Base-by-base conservation (phyloP, 2,329 filamentous ascomycete genomes). In the Arthroderma uncinatum region DNA sequence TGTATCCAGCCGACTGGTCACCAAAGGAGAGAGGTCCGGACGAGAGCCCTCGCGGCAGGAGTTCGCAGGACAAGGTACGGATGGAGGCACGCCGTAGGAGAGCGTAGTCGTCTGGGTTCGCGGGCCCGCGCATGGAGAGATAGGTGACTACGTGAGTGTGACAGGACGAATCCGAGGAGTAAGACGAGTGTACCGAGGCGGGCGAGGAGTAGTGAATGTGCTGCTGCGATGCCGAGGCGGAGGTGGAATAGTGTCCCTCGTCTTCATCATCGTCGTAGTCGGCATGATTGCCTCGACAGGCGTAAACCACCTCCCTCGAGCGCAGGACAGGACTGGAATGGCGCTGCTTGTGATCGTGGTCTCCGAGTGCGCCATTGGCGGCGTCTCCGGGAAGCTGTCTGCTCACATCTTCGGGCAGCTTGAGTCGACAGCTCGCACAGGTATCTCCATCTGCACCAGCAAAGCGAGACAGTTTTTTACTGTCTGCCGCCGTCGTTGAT, bases 11-110 rank as follows among this genome's bases (percentile, higher is more conserved):
- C 19, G 73, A 73, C 0, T 76, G 72, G 60, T 82, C 79, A 28
- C 79, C 79, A 61, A 82, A 82, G 63, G 77, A 80, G 50, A 82
- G 68, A n/a, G 79, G 78, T 0, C 80, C 80, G 5, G 79, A 80
- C 0, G 79, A 77, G 40, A 79, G 76, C 53, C 79, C 78, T 36
- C 75, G 74, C 2, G 80, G 80, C 2, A 82, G 71, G 8, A 76
- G 73, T 64, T 82, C 80, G 59, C 77, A 80, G 58, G 78, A 81
- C 37, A 82, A 68, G 0, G 80, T 80, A 59, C 79, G 78, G 62
- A 82, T 80, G 55, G 77, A 80, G 23, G 79, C 79, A 37, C 78
- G 77, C 58, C 80, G 77, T 21, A 82, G 71, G 9, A 79, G 71
- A 2, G 79, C 77, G 65, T 80, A 82, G 44, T 77, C 74, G 5